Conservation (phyloP, 345 rosid species). For the Eucalyptus regnans region DNA sequence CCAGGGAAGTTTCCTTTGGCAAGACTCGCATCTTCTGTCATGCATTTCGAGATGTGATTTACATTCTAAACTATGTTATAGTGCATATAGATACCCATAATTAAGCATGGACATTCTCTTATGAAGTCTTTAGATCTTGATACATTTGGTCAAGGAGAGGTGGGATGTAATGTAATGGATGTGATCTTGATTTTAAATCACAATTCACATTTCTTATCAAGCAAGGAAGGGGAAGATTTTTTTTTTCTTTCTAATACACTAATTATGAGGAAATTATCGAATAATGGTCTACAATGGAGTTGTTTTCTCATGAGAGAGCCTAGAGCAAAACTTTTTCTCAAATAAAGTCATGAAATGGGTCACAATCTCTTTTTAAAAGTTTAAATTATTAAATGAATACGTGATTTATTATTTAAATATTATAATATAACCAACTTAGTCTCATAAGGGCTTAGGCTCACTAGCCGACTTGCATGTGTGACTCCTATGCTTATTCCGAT, state of each 20-base stretch:
- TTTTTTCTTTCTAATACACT: background rate
- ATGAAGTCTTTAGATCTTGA: background rate
- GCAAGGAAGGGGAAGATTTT: background rate
- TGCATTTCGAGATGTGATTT: background rate
- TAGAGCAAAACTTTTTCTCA: background rate
- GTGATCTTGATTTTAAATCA: background rate
- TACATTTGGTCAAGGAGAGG: background rate
- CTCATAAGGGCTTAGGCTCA: background rate
- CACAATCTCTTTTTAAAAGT: background rate
- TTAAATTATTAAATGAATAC: no score
- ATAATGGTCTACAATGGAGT: background rate
- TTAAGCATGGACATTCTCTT: background rate
- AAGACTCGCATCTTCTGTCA: background rate
- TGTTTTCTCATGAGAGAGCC: background rate
- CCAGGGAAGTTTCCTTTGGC: background rate
- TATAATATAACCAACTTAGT: background rate
- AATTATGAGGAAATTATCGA: fast-evolving
- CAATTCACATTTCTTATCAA: background rate
- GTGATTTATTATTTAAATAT: no score
- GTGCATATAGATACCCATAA: background rate
- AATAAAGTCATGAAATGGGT: background rate
- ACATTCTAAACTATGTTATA: background rate
- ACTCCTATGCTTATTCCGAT: background rate
- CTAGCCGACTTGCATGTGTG: fast-evolving
- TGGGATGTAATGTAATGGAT: background rate